Evolutionary conservation across 1,284 basidiomycete species (phyloP), one percentile per base, ranked within the genome.

Genomic region (Boletellus deceptivus): DNA sequence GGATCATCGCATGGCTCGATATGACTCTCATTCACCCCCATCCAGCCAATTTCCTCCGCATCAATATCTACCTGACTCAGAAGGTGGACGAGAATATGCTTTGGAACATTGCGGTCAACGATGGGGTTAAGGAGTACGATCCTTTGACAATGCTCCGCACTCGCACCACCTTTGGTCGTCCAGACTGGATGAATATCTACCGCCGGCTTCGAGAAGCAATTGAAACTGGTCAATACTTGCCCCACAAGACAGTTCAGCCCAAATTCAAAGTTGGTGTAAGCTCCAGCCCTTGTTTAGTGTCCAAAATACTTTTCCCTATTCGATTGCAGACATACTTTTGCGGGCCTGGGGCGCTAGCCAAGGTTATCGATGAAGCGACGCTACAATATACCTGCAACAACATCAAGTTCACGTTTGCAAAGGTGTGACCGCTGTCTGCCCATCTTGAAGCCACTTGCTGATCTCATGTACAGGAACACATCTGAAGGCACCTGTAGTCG

Each of bases 11-110:
- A 25, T 20, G 17, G 25, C 36, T 43, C 17, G 7, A 18, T 20
- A 8, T 22, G 10, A 25, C 18, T 31, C 18, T 36, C 53, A 14
- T 50, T 46, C 33, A 53, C 18, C n/a, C 6, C 7, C 3, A 34
- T 49, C 17, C 55, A 91, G 89, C 90, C 60, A 89, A 91, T 72
- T 93, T 94, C 75, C 76, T 94, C 56, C 86, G 84, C 50, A 93
- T 95, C 75, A 88, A 91, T 64, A 85, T 94, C 59, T 95, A 93
- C 69, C 77, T 94, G 48, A 95, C 92, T 4, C 88, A 92, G 70
- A 89, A 88, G 75, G 82, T 94, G 59, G 76, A 77, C 52, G 82
- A 89, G 61, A 87, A 92, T 70, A 91, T 89, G 82, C 76, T 94
- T 39, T 91, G 89, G 84, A 94, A 94, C 70, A 91, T 95, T 56